A percentile compares a stretch with the other conserved stretches of the same genome.
Conservation (phyloP, 2,329 filamentous ascomycete genomes). For the Aspergillus caelatus region DNA sequence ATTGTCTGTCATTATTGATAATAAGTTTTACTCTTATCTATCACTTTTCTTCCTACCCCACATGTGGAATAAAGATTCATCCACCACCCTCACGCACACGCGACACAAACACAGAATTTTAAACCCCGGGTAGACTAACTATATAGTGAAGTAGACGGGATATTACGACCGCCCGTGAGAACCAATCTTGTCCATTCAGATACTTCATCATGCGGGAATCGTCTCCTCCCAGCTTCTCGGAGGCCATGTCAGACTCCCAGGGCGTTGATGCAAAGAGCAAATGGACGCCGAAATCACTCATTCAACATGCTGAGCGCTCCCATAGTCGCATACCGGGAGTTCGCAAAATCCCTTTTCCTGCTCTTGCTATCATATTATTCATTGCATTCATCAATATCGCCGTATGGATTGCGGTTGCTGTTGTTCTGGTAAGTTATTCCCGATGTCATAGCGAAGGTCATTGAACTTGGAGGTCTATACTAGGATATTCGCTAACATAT, state of each 20-base stretch:
- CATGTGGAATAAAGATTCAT: neutral
- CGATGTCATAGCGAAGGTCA: neutral
- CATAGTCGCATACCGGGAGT: slow-evolving; percentile 59
- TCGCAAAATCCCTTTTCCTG: slow-evolving; percentile 58
- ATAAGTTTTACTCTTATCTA: neutral
- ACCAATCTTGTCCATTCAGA: neutral
- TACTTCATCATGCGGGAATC: slow-evolving; percentile 15
- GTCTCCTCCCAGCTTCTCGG: slow-evolving; percentile 2
- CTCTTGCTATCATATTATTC: slow-evolving; percentile 59
- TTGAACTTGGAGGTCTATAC: neutral
- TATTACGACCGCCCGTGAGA: neutral
- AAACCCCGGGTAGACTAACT: neutral
- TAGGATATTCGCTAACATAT: slow-evolving; percentile 14
- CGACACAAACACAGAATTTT: neutral
- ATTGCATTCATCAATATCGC: slow-evolving; percentile 58
- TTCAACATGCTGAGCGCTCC: slow-evolving; percentile 46
- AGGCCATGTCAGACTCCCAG: neutral
- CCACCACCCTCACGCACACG: neutral
- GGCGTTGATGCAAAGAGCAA: slow-evolving; percentile 21
- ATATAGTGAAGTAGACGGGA: neutral
- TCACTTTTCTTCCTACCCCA: neutral
- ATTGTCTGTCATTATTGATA: neutral
- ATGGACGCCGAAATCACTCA: slow-evolving; percentile 34
- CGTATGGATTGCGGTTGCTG: slow-evolving; percentile 61
- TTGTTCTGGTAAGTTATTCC: slow-evolving; percentile 54